Evolutionary conservation across 768 basidiomycete species (phyloP), one percentile per base, ranked within the genome.

Genomic region (Amanita subjunquillea): DNA sequence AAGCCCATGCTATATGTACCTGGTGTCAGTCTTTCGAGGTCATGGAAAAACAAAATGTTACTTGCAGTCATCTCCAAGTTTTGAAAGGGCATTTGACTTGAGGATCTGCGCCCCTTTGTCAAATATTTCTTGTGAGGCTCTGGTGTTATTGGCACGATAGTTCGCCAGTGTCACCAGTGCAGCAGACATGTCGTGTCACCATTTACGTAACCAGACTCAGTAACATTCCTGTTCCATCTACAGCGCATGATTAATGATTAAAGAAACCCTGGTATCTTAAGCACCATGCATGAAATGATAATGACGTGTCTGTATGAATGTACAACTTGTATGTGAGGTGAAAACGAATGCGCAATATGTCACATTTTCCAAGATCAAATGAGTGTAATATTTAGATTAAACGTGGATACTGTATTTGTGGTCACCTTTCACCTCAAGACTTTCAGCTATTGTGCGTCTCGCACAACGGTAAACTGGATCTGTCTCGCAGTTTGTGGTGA

Each of bases 1-100:
- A 83, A 9, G 76, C 75, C 89, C 88, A 92, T 29, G 75, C 91
- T 91, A 59, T 41, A 54, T 4, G 39, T 8, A 30, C 25, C 2
- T 32, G 32, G 9, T 12, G 36, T 39, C 5, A 38, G 22, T 13
- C 23, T 44, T 13, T 9, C 37, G 25, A 15, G 10, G 22, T 39
- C 48, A 50, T 6, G 13, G 27, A 40, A 38, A 10, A 17, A 12
- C 13, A 9, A 6, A 30, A 13, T 12, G 7, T 27, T 17, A 55
- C 68, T 48, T 54, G 83, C 84, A 72, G 55, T 86, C 80, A 53
- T 85, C 79, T 3, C 77, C 80, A 25, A 78, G 65, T 44, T 72
- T 76, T 25, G 63, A 57, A 3, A 69, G 57, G 2, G 54, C 67
- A 52, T 76, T 73, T 3, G 74, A 72, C 49, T 77, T 72, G 38